Conservation (phyloP, 2,329 filamentous ascomycete genomes). For the Metarhizium guizhouense region DNA sequence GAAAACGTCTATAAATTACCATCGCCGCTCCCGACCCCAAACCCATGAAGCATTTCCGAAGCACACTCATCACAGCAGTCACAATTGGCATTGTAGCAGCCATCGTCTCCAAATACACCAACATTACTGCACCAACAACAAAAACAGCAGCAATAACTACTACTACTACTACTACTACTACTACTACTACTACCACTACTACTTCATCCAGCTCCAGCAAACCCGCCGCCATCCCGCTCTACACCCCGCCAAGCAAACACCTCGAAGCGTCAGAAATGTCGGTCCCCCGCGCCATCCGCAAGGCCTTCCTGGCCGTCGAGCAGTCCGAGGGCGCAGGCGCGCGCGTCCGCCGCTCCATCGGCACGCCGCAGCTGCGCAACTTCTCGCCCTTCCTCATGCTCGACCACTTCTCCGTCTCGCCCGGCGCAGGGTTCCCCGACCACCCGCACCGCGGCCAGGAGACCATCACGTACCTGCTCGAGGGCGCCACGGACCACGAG, state of each 20-base stretch:
- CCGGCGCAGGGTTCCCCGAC: constrained; percentile 33
- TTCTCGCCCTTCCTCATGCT: constrained; percentile 94
- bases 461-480: constrained; percentile 80
- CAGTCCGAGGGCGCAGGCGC: constrained; percentile 85
- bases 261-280: constrained; percentile 45
- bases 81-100: neutral
- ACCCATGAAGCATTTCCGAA: neutral
- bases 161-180: neutral
- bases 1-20: neutral
- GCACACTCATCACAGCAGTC: neutral
- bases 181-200: too few relatives aligned
- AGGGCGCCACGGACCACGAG: constrained; percentile 81
- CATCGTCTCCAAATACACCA: neutral
- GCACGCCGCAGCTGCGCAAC: constrained; percentile 73
- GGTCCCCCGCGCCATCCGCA: constrained; percentile 65
- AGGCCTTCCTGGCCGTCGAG: constrained; percentile 76
- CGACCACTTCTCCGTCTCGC: constrained; percentile 76
- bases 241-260: neutral
- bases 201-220: neutral
- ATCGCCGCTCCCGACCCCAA: neutral
- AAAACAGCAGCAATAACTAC: neutral
- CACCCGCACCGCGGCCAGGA: constrained; percentile 70
- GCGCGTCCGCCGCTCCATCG: constrained; percentile 77
- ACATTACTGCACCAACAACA: neutral
- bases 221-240: neutral